Base-by-base conservation (phyloP, 768 basidiomycete genomes). In the Calocybe gangraenosa region DNA sequence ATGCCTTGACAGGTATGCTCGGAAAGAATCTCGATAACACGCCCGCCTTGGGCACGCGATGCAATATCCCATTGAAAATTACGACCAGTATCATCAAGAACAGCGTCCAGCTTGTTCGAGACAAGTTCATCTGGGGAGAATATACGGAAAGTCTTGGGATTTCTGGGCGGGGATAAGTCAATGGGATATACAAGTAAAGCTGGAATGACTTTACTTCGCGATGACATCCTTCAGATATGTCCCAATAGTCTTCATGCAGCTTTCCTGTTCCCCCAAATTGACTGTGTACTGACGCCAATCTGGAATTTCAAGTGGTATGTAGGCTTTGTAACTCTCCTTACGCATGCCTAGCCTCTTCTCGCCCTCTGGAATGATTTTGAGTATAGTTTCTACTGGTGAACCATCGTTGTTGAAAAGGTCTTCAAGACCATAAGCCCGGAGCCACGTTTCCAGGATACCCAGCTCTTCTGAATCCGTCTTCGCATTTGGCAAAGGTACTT, bases 121-220 rank as follows among this genome's bases (percentile, higher is more conserved):
- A 84, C 80, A 1, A 92, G 70, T 55, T 92, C 89, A 52, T 96
- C 92, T 0, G 92, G 92, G 17, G 86, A 91, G 69, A 94, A 94
- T 47, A 95, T 88, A 31, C 92, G 78, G 76, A 93, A 93, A 0
- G 75, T 71, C 15, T 65, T 72, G 1, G 86, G 87, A 61, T 96
- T 92, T 42, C 81, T 84, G 13, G 19, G 7, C 45, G 9, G 13
- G 22, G n/a, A 14, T 14, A 8, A 7, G 45, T 34, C 14, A 34
- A 19, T 19, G 15, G 18, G 7, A 37, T 51, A 9, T 48, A 42
- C 6, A 6, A 28, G 10, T 32, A 43, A 3, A 38, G 18, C 21
- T 14, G 30, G 13, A 42, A 1, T 11, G 4, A 56, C 78, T 25
- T n/a, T 50, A 83, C 82, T 69, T 58, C 49, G 67, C 64, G 28